A percentile compares a stretch with the other conserved stretches of the same genome.
phyloP scores from a whole-genome alignment of 257 asterid species.

The Petunia secreta region DNA sequence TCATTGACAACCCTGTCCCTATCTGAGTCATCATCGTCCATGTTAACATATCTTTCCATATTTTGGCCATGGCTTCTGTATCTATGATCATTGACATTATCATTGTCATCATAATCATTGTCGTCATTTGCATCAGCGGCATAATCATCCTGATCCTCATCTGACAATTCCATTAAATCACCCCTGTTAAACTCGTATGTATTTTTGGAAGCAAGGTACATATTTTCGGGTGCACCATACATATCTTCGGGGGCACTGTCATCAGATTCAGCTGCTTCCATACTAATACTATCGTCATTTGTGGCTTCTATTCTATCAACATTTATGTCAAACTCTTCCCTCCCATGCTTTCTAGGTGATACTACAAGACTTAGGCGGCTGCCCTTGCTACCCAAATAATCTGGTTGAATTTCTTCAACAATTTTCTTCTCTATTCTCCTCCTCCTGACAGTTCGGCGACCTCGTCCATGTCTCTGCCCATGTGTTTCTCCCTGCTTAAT shows the following conservation, averaged over 20 bases:
- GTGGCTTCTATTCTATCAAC: constrained; percentile 35
- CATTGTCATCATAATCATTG: constrained; percentile 35
- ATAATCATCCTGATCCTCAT: constrained; percentile 36
- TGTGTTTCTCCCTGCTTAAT: constrained; percentile 60
- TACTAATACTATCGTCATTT: constrained; percentile 51
- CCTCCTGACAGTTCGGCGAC: constrained; percentile 72
- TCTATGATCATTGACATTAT: background rate
- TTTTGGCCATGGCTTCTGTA: constrained; percentile 26
- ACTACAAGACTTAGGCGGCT: constrained; percentile 37
- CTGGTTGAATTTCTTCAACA: constrained; percentile 42
- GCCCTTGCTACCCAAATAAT: constrained; percentile 35
- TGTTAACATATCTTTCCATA: constrained; percentile 33
- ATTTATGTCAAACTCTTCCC: constrained; percentile 35
- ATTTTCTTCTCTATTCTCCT: constrained; percentile 63
- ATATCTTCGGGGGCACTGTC: constrained; percentile 42
- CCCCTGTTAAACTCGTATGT: constrained; percentile 22
- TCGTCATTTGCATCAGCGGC: constrained; percentile 46
- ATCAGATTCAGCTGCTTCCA: constrained; percentile 61
- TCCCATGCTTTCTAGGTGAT: constrained; percentile 36
- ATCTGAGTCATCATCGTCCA: constrained; percentile 48
- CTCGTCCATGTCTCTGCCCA: constrained; percentile 74
- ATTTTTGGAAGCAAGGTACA: constrained; percentile 29
- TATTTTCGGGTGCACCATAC: background rate
- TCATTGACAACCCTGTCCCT: constrained; percentile 32
- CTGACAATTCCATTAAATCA: constrained; percentile 22